Base-by-base conservation (phyloP, 225 moss, liverwort and hornwort genomes). In the Climacium dendroides region DNA sequence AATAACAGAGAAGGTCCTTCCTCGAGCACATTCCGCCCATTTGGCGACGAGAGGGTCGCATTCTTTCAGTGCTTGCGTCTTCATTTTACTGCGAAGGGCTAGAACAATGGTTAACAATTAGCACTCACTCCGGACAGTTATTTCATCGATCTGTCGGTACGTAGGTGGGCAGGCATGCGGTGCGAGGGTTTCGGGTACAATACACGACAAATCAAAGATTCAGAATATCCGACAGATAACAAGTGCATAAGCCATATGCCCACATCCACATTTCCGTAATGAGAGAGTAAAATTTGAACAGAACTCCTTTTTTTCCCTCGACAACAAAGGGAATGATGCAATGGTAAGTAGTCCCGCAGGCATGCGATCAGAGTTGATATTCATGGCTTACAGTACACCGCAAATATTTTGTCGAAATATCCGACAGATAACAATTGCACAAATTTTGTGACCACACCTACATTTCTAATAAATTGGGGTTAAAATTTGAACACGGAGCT, bases 51-150 rank as follows among this genome's bases (percentile, higher is more conserved):
- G 87, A 43, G 89, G 88, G 71, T 99, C 97, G 84, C 99, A 99
- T 83, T 99, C 97, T 90, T 95, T 99, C 55, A 99, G 95, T 24
- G 99, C 99, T 88, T 92, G 95, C 41, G 97, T 85, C 94, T 99
- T 99, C 98, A 99, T 97, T 94, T 99, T 99, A 92, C 95, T 97
- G 92, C 99, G 97, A 90, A 99, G 95, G 91, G 96, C 98, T 97
- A 97, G 92, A 92, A 63, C 91, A 91, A 89, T 73, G 89, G 91
- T 88, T 84, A 90, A 84, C 71, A 89, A 88, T 93, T 92, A 92
- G 87, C 87, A 29, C 80, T 72, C 54, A 57, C 79, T 83, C 77
- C 55, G 55, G 16, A 77, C n/a, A 77, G 25, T 16, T n/a, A 57
- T 15, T 16, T 78, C 26, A 55, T 57, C 78, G 26, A 78, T 26